Evolutionary conservation across 163 green algal species (phyloP), one percentile per base, ranked within the genome.

Genomic region (Chlorella variabilis): DNA sequence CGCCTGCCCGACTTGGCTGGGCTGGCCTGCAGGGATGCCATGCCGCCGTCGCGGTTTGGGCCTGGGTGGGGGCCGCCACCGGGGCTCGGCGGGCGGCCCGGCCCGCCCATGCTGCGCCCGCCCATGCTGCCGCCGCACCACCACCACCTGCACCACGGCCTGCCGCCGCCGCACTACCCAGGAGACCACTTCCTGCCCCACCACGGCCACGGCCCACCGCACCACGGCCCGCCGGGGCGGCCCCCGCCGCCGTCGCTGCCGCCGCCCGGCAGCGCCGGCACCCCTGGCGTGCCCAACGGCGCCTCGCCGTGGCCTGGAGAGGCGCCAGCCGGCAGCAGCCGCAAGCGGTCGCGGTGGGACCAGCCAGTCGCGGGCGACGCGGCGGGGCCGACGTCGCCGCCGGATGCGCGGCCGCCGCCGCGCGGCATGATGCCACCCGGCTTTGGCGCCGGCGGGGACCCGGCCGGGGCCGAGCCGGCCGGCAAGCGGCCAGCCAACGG

Each of bases 181-280:
- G 45, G 45, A 11, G 45, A 54, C 20, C 54, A n/a, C 20, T 63
- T 33, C 23, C 54, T 29, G 54, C 54, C 18, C 6, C 54, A 63
- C 18, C 18, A 33, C 9, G 9, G 23, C 18, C 54, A n/a, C n/a
- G 45, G 41, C 51, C 31, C 62, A 9, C 48, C 36, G 3, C 29
- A 2, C 21, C 34, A 31, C 45, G 31, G 48, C 25, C 20, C 34
- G 65, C 36, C 56, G 33, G 34, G 17, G 7, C 11, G n/a, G 77
- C 77, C 51, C 31, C 65, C 65, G 77, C 77, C 21, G 77, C 38
- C 39, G 49, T n/a, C 65, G 49, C 65, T 38, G 71, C 71, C 51
- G 54, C 71, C 59, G 8, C 48, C 20, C 54, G 23, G 54, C 54
- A 63, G 54, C 20, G 76, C 5, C 11, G 45, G 29, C 62, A 75